These are phyloP conservation scores for Schizophyllum commune DNA, from an alignment of 1,284 basidiomycete species.

Conservation along the genomic window DNA sequence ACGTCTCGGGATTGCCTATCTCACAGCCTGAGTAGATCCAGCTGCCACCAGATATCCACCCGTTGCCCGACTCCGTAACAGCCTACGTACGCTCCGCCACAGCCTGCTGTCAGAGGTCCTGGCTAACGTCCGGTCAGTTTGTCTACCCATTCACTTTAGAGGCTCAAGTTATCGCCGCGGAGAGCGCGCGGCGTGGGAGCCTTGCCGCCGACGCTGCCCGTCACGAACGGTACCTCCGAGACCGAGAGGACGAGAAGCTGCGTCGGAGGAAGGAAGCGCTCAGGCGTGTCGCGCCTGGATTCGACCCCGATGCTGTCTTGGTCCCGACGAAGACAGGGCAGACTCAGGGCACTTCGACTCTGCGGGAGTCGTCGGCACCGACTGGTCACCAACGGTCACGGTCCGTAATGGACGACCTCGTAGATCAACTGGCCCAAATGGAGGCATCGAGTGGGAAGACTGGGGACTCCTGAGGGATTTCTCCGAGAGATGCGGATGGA, in stretches of 20 bases:
- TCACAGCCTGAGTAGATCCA: slow-evolving; percentile 46
- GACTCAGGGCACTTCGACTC: slow-evolving; percentile 11
- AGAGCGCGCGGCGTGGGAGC: slow-evolving; percentile 60
- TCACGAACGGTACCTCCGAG: slow-evolving; percentile 60
- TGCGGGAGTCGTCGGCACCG: slow-evolving; percentile 10
- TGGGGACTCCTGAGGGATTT: not conserved
- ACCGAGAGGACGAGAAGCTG: slow-evolving; percentile 73
- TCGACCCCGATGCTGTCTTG: slow-evolving; percentile 53
- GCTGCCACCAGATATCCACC: slow-evolving; percentile 85
- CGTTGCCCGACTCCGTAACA: slow-evolving; percentile 81
- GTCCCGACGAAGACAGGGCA: slow-evolving; percentile 37
- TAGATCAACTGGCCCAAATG: slow-evolving; percentile 67
- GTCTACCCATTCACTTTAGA: slow-evolving; percentile 92
- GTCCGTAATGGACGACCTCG: slow-evolving; percentile 77
- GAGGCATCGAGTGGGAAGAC: slow-evolving; percentile 23
- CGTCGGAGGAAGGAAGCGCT: slow-evolving; percentile 69
- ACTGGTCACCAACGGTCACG: slow-evolving; percentile 17
- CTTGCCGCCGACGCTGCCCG: slow-evolving; percentile 57
- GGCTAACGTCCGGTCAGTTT: slow-evolving; percentile 49
- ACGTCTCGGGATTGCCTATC: not conserved
- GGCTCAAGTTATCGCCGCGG: slow-evolving; percentile 69
- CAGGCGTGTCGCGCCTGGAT: slow-evolving; percentile 66
- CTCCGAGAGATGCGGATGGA: not conserved
- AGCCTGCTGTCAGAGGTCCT: not conserved
- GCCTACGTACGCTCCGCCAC: slow-evolving; percentile 62